Percentiles rank a stretch among this genome's conserved stretches.
Conservation (phyloP, 441 rosid genomes). For the Capsella rubella region DNA sequence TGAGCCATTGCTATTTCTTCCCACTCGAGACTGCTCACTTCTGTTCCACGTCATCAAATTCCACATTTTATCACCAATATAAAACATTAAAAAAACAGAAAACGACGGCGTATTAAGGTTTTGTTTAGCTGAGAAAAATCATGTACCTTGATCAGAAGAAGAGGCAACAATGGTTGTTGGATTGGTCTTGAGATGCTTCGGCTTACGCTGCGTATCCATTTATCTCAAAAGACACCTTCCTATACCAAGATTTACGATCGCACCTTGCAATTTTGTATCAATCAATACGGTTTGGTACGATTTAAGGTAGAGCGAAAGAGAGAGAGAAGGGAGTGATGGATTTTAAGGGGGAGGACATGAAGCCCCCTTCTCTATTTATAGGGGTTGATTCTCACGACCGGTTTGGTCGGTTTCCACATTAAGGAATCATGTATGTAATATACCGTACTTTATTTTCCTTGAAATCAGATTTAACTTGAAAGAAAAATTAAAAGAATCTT, state of each 20-base stretch:
- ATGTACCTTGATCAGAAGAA: conserved; percentile 37
- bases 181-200: conserved; percentile 57
- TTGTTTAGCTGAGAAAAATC: not conserved
- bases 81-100: not conserved
- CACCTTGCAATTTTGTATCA: not conserved
- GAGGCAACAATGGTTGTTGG: conserved; percentile 24
- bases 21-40: conserved; percentile 93
- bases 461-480: not conserved
- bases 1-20: conserved; percentile 69
- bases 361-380: conserved; percentile 22
- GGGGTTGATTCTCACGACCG: conserved; percentile 18
- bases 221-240: conserved; percentile 40
- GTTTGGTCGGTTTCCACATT: conserved; percentile 44
- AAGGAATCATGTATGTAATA: not conserved
- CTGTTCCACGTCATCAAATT: conserved; percentile 49
- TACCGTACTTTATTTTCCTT: conserved; percentile 25
- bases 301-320: conserved; percentile 15
- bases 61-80: not conserved
- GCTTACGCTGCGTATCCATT: conserved; percentile 70
- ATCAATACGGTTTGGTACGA: not conserved
- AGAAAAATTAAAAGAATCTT: too few species aligned
- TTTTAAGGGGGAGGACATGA: not conserved
- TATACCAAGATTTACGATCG: too few species aligned
- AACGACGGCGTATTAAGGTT: not conserved
- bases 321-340: not conserved